Evolutionary conservation across 345 rosid species (phyloP).

Genomic region (Ceriops tagal): DNA sequence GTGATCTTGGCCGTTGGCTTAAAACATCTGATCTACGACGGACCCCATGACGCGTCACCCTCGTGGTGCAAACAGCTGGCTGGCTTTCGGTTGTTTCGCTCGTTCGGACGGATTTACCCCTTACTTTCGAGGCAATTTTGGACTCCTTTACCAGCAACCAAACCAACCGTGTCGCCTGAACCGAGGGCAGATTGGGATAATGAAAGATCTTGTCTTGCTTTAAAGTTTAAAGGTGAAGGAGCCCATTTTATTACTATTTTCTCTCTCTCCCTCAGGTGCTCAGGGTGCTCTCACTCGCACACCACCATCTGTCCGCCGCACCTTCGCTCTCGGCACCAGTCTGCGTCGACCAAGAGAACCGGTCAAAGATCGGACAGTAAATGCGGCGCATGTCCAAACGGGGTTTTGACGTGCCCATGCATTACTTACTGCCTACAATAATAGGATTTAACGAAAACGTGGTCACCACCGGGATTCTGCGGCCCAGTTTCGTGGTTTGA

Average conservation of each 20-base stretch:
- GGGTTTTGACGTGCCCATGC: neutral
- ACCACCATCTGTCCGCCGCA: slow-evolving; percentile 17
- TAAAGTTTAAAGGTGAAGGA: no score
- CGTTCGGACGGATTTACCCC: slow-evolving; percentile 23
- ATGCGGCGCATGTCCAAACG: neutral
- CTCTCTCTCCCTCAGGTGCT: neutral
- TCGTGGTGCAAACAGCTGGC: slow-evolving; percentile 36
- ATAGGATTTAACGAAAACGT: neutral
- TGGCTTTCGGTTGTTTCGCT: slow-evolving; percentile 16
- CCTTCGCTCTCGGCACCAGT: slow-evolving; percentile 4
- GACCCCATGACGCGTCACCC: slow-evolving; percentile 31
- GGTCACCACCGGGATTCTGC: neutral
- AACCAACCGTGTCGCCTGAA: no score
- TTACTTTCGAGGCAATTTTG: neutral
- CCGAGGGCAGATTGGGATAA: neutral
- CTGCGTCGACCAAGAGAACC: neutral
- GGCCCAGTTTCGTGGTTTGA: neutral
- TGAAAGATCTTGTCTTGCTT: no score
- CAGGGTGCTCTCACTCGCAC: slow-evolving; percentile 18
- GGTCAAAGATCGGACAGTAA: slow-evolving; percentile 1
- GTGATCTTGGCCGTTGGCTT: slow-evolving; percentile 40
- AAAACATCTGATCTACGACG: slow-evolving; percentile 8
- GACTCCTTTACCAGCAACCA: neutral
- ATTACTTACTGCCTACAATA: neutral
- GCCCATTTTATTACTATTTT: neutral